These are phyloP conservation scores for Simmondsia chinensis DNA, from an alignment of 148 eudicot species.

Conservation along the genomic window DNA sequence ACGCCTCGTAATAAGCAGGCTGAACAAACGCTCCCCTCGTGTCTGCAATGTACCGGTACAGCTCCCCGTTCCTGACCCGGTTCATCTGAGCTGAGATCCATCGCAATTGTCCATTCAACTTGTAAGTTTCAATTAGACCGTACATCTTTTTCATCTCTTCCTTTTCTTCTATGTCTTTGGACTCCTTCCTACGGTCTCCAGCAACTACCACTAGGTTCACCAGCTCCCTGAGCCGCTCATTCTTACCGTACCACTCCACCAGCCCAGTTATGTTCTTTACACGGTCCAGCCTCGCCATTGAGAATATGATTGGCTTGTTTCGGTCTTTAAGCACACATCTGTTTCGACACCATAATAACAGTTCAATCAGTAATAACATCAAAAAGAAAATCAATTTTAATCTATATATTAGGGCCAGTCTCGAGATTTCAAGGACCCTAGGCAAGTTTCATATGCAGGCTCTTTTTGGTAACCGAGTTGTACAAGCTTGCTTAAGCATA, in stretches of 20 bases:
- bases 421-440: no score
- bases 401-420: no score
- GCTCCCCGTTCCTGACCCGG: slow-evolving; percentile 90
- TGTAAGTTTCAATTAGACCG: slow-evolving; percentile 62
- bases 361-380: no score
- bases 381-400: no score
- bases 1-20: slow-evolving; percentile 94
- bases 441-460: no score
- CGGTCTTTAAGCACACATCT: slow-evolving; percentile 81
- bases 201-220: slow-evolving; percentile 98
- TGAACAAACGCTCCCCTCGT: slow-evolving; percentile 82
- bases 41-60: slow-evolving; percentile 87
- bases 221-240: slow-evolving; percentile 53
- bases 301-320: slow-evolving; percentile 79
- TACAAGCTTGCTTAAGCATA: no score
- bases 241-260: slow-evolving; percentile 90
- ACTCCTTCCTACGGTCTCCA: slow-evolving; percentile 91
- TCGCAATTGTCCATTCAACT: slow-evolving; percentile 78
- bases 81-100: slow-evolving; percentile 99
- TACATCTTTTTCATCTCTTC: slow-evolving; percentile 98
- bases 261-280: slow-evolving; percentile 94
- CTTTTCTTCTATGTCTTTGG: slow-evolving; percentile 88
- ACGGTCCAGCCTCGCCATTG: slow-evolving; percentile 92
- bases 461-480: no score
- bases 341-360: background rate